Evolutionary conservation across 495 filamentous ascomycete species (phyloP).

Genomic region (Aspergillus baeticus): DNA sequence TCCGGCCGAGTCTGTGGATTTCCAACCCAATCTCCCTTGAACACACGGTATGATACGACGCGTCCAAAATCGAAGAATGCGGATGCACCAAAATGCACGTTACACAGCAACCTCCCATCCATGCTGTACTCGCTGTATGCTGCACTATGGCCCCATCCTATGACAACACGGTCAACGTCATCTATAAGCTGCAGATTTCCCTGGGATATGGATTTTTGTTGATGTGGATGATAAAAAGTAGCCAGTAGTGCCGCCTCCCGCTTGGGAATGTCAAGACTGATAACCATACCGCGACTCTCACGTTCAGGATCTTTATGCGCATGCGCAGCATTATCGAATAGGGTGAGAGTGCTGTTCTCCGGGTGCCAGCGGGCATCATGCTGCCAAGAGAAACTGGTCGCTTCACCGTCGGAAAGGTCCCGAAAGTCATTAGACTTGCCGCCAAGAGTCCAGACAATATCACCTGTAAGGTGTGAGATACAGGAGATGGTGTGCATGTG

Average conservation of each 20-base stretch:
- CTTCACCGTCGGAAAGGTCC: conserved; percentile 38
- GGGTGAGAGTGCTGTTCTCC: conserved; percentile 37
- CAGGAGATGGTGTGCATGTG: conserved; percentile 42
- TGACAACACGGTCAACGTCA: conserved; percentile 48
- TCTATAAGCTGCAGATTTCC: conserved; percentile 58
- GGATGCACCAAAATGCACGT: conserved; percentile 37
- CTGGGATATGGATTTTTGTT: conserved; percentile 48
- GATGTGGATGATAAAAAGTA: conserved; percentile 32
- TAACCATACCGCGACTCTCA: conserved; percentile 28
- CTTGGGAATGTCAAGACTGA: conserved; percentile 28
- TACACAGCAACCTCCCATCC: conserved; percentile 49
- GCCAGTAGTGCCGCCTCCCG: conserved; percentile 23
- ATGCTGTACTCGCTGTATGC: conserved; percentile 54
- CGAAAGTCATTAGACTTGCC: conserved; percentile 45
- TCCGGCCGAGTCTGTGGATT: conserved; percentile 29
- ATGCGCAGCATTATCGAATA: conserved; percentile 50
- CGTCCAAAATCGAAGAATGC: conserved; percentile 39
- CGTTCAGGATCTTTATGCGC: conserved; percentile 23
- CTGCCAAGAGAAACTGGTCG: conserved; percentile 51
- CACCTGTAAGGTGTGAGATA: conserved; percentile 35
- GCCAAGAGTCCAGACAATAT: conserved; percentile 44
- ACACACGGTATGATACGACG: conserved; percentile 35
- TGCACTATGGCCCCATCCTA: conserved; percentile 58
- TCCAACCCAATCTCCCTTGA: conserved; percentile 39
- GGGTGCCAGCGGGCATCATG: conserved; percentile 50